A percentile compares a stretch with the other conserved stretches of the same genome.
Evolutionary conservation across 2,329 filamentous ascomycete species (phyloP).

Genomic region (Alternaria solani): DNA sequence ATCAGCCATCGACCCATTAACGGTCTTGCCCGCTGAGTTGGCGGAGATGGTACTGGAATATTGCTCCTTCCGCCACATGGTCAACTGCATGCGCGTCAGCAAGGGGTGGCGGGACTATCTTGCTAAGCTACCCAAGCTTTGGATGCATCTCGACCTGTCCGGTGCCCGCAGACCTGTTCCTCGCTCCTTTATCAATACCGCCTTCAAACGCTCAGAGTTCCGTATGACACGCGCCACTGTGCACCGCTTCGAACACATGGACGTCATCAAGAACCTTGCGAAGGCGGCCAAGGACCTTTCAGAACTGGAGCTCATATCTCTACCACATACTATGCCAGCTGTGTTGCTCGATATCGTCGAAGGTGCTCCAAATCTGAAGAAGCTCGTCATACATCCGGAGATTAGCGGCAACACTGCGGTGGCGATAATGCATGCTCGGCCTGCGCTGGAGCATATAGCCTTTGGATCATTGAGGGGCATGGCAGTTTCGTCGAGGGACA

Average conservation of each 20-base stretch:
- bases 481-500: slow-evolving; percentile 1
- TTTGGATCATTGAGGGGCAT: slow-evolving; percentile 19
- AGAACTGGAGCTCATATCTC: slow-evolving; percentile 42
- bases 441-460: slow-evolving; percentile 36
- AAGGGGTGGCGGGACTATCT: slow-evolving; percentile 64
- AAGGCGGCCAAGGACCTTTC: slow-evolving; percentile 48
- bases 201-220: slow-evolving; percentile 51
- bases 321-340: slow-evolving; percentile 33
- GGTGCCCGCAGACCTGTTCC: slow-evolving; percentile 54
- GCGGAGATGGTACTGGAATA: slow-evolving; percentile 61
- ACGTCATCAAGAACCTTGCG: slow-evolving; percentile 52
- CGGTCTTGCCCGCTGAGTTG: slow-evolving; percentile 63
- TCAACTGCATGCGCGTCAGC: slow-evolving; percentile 64
- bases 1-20: slow-evolving; percentile 61
- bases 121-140: slow-evolving; percentile 56
- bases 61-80: slow-evolving; percentile 61
- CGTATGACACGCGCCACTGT: slow-evolving; percentile 46
- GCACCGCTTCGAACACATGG: slow-evolving; percentile 50
- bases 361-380: slow-evolving; percentile 35
- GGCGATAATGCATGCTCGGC: slow-evolving; percentile 39
- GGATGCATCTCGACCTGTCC: slow-evolving; percentile 63
- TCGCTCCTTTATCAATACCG: slow-evolving; percentile 53
- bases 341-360: slow-evolving; percentile 43
- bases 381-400: slow-evolving; percentile 33
- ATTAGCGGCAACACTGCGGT: slow-evolving; percentile 37